These are phyloP conservation scores for Irpex rosettiformis DNA, from an alignment of 1,284 basidiomycete genomes.

Conservation along the genomic window DNA sequence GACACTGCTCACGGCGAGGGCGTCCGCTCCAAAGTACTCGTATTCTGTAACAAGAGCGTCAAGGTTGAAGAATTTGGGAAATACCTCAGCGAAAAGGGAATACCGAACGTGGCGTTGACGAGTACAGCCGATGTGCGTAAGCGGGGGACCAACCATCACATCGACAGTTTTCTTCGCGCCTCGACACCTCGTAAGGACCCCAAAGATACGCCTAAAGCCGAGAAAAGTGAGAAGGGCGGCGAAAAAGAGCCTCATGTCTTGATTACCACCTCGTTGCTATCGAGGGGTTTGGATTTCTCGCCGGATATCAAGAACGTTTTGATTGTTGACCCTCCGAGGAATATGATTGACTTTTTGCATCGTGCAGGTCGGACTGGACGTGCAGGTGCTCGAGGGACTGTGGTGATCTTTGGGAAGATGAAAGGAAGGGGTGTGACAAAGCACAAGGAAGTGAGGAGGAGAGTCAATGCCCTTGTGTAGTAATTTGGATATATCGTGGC, in stretches of 20 bases:
- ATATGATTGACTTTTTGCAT: slow-evolving; percentile 88
- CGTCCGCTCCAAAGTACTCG: slow-evolving; percentile 57
- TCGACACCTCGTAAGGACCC: background rate
- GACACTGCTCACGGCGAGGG: slow-evolving; percentile 43
- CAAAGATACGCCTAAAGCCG: background rate
- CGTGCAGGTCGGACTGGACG: slow-evolving; percentile 81
- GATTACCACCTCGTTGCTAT: slow-evolving; percentile 86
- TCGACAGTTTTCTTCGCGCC: slow-evolving; percentile 65
- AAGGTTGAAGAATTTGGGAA: slow-evolving; percentile 59
- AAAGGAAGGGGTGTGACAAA: slow-evolving; percentile 42
- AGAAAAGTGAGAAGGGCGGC: slow-evolving; percentile 18
- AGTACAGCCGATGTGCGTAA: slow-evolving; percentile 51
- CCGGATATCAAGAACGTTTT: slow-evolving; percentile 76
- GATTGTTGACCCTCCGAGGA: slow-evolving; percentile 80
- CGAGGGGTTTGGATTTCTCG: slow-evolving; percentile 87
- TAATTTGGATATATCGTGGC: background rate
- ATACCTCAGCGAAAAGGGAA: slow-evolving; percentile 56
- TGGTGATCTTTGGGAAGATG: slow-evolving; percentile 68
- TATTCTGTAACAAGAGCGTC: slow-evolving; percentile 78
- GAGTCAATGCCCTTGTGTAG: slow-evolving; percentile 28
- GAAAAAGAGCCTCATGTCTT: slow-evolving; percentile 65
- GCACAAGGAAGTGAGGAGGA: slow-evolving; percentile 46
- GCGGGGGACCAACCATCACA: slow-evolving; percentile 69
- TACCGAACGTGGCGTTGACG: slow-evolving; percentile 65
- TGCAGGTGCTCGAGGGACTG: slow-evolving; percentile 61